Evolutionary conservation across 306 rosid genomes (phyloP).

Genomic region (Prunus padus): DNA sequence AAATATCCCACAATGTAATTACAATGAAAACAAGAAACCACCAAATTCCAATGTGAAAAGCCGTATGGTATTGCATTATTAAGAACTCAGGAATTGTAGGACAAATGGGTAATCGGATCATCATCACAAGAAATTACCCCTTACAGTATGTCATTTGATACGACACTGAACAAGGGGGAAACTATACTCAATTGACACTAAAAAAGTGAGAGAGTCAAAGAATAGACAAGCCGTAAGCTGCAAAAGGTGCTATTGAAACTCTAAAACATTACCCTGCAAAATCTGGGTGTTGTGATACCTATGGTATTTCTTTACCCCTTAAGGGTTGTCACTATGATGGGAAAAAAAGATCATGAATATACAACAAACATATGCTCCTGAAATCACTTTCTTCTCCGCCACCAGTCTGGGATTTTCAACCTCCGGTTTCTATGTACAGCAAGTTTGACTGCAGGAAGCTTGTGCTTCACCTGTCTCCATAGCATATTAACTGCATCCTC

Average conservation of each 20-base stretch:
- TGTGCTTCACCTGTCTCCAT: slow-evolving; percentile 93
- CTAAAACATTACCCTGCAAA: slow-evolving; percentile 12
- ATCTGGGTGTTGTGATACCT: slow-evolving; percentile 18
- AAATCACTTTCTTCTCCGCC: slow-evolving; percentile 61
- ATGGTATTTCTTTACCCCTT: slow-evolving; percentile 28
- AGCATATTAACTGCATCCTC: slow-evolving; percentile 91
- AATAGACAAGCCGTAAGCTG: slow-evolving; percentile 11
- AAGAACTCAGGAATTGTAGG: background rate
- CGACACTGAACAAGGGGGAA: background rate
- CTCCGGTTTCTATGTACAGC: slow-evolving; percentile 70
- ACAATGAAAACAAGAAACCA: no score
- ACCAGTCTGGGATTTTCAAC: slow-evolving; percentile 89
- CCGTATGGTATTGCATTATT: slow-evolving; percentile 1
- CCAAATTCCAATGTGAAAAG: background rate
- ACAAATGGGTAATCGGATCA: background rate
- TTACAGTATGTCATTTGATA: background rate
- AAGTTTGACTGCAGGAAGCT: slow-evolving; percentile 74
- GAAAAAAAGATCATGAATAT: slow-evolving; percentile 40
- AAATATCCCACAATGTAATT: background rate
- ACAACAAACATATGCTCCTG: slow-evolving; percentile 28
- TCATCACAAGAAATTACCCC: no score
- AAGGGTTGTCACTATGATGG: slow-evolving; percentile 23
- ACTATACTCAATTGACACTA: background rate
- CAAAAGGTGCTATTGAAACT: slow-evolving; percentile 19
- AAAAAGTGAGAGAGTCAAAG: background rate